phyloP scores from a whole-genome alignment of 2,329 filamentous ascomycete genomes.

The Colletotrichum sp. region DNA sequence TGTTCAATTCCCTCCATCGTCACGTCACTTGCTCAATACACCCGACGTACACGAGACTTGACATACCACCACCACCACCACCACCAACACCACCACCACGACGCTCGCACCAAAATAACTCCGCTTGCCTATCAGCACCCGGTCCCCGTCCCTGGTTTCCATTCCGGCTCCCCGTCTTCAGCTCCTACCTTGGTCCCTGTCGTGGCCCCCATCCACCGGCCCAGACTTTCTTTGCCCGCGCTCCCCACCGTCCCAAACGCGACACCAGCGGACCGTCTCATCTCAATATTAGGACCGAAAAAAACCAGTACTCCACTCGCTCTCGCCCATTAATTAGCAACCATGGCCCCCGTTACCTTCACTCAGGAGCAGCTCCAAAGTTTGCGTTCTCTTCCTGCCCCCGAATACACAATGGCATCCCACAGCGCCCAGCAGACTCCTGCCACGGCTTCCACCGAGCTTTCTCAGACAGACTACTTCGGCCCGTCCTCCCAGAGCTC shows the following conservation, averaged over 20 bases:
- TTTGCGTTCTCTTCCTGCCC: constrained; percentile 25
- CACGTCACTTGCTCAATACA: neutral
- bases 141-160: neutral
- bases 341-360: constrained; percentile 11
- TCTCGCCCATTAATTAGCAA: neutral
- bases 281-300: constrained; percentile 8
- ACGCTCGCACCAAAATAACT: neutral
- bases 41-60: neutral
- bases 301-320: constrained; percentile 11
- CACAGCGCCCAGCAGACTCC: neutral
- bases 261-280: constrained; percentile 1
- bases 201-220: neutral
- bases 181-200: neutral
- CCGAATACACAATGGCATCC: constrained; percentile 15
- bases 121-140: neutral
- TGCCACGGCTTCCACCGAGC: constrained; percentile 11
- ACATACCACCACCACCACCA: neutral
- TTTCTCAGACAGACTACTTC: constrained; percentile 14
- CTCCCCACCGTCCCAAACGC: constrained; percentile 10
- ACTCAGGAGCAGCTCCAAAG: constrained; percentile 24
- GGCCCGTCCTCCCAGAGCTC: neutral
- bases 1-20: neutral
- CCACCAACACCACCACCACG: neutral
- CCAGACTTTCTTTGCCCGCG: neutral
- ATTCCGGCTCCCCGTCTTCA: neutral